Conservation (phyloP, 176 grass and related monocot genomes). For the Aegilops umbellulata region DNA sequence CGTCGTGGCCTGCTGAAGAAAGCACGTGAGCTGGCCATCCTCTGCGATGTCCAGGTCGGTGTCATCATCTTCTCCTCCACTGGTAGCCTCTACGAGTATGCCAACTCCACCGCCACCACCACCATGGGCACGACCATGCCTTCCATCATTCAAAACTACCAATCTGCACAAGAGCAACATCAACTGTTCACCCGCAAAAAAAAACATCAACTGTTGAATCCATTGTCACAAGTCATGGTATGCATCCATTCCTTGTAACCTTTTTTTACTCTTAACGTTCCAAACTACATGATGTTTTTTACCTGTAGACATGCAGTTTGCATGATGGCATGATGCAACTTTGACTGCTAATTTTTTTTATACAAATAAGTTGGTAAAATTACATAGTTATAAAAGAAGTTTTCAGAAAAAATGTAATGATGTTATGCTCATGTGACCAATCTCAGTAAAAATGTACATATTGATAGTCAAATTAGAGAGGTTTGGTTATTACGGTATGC, state of each 20-base stretch:
- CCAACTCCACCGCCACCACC: not conserved
- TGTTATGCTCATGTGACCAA: too few species aligned
- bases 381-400: not conserved
- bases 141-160: not conserved
- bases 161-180: not conserved
- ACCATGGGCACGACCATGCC: not conserved
- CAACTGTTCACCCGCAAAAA: too few species aligned
- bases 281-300: not conserved
- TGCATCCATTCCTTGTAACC: not conserved
- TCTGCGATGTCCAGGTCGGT: not conserved
- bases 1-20: not conserved
- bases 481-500: too few species aligned
- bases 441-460: too few species aligned
- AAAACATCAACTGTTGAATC: not conserved
- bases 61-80: conserved; percentile 2
- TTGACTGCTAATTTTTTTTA: not conserved
- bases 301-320: not conserved
- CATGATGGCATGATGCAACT: not conserved
- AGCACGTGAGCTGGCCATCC: not conserved
- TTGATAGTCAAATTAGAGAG: too few species aligned
- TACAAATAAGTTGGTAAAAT: not conserved
- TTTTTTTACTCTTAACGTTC: not conserved
- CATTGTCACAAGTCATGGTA: not conserved
- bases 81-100: not conserved
- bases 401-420: not conserved